Conservation (phyloP, 164 flowering plant species). For the Macadamia integrifolia region DNA sequence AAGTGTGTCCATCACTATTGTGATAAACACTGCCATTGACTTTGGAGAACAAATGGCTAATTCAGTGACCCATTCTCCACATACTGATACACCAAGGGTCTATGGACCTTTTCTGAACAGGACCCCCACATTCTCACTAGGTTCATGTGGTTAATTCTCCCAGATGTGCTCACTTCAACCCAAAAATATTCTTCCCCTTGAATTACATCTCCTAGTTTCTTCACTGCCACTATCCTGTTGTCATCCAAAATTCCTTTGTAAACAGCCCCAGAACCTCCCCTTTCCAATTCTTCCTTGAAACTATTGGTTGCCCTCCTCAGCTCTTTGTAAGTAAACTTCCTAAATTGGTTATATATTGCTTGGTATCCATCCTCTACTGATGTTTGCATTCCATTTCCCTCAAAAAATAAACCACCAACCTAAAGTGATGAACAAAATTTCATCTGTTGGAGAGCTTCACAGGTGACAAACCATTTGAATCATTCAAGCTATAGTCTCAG, state of each 20-base stretch:
- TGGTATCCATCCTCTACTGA: not conserved
- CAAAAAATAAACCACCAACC: constrained; percentile 16
- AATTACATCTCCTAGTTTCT: too few relatives aligned
- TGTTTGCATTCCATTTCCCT: constrained; percentile 9
- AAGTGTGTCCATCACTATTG: not conserved
- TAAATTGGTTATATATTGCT: too few relatives aligned
- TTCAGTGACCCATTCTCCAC: constrained; percentile 10
- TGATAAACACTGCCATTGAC: too few relatives aligned
- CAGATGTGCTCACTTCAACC: constrained; percentile 24
- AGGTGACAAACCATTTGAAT: not conserved
- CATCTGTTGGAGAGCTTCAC: not conserved
- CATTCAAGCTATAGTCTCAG: constrained; percentile 5
- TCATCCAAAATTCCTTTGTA: too few relatives aligned
- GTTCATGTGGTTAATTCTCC: constrained; percentile 23
- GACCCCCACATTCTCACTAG: constrained; percentile 23
- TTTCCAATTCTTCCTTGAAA: too few relatives aligned
- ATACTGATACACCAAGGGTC: constrained; percentile 18
- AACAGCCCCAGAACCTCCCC: too few relatives aligned
- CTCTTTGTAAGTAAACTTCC: too few relatives aligned
- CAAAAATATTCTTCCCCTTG: not conserved
- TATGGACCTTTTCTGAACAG: not conserved
- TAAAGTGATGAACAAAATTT: constrained; percentile 8
- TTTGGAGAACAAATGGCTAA: constrained; percentile 10
- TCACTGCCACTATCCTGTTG: too few relatives aligned
- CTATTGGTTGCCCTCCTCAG: too few relatives aligned